A percentile compares a stretch with the other conserved stretches of the same genome.
These are phyloP conservation scores for Pseudocercospora fijiensis DNA, from an alignment of 2,329 filamentous ascomycete genomes.

Conservation along the genomic window DNA sequence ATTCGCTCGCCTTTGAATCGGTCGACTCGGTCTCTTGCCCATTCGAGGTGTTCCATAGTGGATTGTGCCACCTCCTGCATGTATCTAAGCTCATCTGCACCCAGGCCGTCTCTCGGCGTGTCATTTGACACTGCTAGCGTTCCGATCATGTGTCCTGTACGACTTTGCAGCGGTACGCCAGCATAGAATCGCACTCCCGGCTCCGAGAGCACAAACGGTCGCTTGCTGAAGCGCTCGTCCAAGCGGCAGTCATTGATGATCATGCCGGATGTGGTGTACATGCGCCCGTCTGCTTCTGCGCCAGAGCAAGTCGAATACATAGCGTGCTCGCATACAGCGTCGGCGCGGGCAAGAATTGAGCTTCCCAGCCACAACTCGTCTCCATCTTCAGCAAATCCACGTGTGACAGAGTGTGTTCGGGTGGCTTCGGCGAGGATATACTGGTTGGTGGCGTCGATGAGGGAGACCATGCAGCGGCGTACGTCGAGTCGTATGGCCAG, in stretches of 20 bases:
- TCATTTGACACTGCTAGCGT: conserved; percentile 61
- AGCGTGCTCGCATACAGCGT: conserved; percentile 39
- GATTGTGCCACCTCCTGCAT: conserved; percentile 58
- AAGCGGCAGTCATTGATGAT: conserved; percentile 34
- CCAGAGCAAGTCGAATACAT: conserved; percentile 23
- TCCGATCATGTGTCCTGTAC: conserved; percentile 58
- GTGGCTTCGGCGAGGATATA: conserved; percentile 55
- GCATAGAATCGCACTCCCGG: conserved; percentile 51
- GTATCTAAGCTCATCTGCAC: conserved; percentile 52
- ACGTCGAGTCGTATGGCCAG: conserved; percentile 40
- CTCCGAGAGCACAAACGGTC: conserved; percentile 31
- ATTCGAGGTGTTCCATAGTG: conserved; percentile 62
- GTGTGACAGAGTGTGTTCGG: conserved; percentile 39
- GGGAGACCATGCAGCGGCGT: conserved; percentile 42
- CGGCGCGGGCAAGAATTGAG: conserved; percentile 37
- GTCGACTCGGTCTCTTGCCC: conserved; percentile 53
- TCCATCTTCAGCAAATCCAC: conserved; percentile 36
- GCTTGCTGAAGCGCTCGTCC: conserved; percentile 37
- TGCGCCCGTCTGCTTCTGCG: conserved; percentile 21
- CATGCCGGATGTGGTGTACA: conserved; percentile 22
- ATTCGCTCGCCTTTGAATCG: conserved; percentile 55
- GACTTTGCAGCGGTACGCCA: conserved; percentile 61
- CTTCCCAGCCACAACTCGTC: conserved; percentile 38
- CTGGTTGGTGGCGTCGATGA: conserved; percentile 51
- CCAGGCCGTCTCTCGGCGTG: conserved; percentile 54